phyloP scores from a whole-genome alignment of 352 stramenopile genomes.

The Aphanomyces astaci region DNA sequence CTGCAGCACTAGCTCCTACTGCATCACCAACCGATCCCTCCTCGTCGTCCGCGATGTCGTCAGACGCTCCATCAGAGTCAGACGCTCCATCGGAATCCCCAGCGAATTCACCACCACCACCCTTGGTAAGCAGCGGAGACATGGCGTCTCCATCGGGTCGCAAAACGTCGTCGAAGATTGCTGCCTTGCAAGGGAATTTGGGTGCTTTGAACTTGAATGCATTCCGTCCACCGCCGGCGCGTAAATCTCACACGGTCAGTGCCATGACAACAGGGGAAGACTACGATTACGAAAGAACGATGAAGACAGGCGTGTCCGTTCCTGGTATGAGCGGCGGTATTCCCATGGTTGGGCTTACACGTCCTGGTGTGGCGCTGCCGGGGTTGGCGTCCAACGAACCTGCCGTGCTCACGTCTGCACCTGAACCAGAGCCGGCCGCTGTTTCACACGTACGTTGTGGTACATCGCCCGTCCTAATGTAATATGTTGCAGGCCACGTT shows the following conservation, averaged over 20 bases:
- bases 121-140: neutral
- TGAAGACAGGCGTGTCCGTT: slow-evolving; percentile 62
- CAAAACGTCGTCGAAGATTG: slow-evolving; percentile 44
- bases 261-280: slow-evolving; percentile 73
- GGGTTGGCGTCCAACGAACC: slow-evolving; percentile 40
- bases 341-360: slow-evolving; percentile 73
- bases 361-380: slow-evolving; percentile 53
- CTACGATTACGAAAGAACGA: slow-evolving; percentile 58
- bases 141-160: neutral
- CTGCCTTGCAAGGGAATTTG: slow-evolving; percentile 70
- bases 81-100: neutral
- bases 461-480: slow-evolving; percentile 11
- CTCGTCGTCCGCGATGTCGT: slow-evolving; percentile 27
- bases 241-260: slow-evolving; percentile 9
- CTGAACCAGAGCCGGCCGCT: slow-evolving; percentile 30
- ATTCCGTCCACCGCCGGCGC: slow-evolving; percentile 37
- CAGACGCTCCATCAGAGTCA: slow-evolving; percentile 21
- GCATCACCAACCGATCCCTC: neutral
- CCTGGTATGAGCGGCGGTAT: slow-evolving; percentile 73
- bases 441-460: slow-evolving; percentile 49
- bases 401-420: slow-evolving; percentile 19
- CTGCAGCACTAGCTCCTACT: neutral
- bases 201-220: slow-evolving; percentile 73
- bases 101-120: neutral
- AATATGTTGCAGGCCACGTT: slow-evolving; percentile 55